Evolutionary conservation across 1,139 yeast genomes (phyloP), one percentile per base, ranked within the genome.

Genomic region (Yamadazyma conglobata): DNA sequence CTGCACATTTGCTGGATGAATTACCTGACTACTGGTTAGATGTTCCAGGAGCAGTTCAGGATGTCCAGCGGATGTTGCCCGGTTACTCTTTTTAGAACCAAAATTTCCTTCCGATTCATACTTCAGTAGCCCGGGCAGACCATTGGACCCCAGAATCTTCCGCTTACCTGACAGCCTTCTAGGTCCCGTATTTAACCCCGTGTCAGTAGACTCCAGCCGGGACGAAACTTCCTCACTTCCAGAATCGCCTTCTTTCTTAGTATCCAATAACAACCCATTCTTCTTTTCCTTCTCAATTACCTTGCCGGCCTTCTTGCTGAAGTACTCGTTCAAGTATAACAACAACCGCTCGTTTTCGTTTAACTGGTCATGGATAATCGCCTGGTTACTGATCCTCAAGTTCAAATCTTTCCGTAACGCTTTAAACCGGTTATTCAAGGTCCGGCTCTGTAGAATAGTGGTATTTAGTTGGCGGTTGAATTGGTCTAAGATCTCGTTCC

Each of bases 371-470:
- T 39, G 43, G 19, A 29, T 22, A 5, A 33, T 20, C 9, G 42
- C 23, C 4, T 35, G 35, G 21, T 47, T 54, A 26, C 36, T 47
- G 9, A 43, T 27, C 20, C 54, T 41, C 22, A 48, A 38, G 28
- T 53, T 53, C 19, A 56, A 39, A 37, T 58, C 56, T 31, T 44
- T 47, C 10, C 52, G 44, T 10, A 58, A 33, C 6, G 35, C 33
- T 28, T 52, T 53, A 37, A 55, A 58, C 17, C 63, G 43, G 27
- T 56, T 58, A 31, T 50, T 56, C 27, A 58, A 44, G 6, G 63
- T 58, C 25, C 63, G 30, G n/a, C 56, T 46, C 35, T 57, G 63
- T 3, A 55, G 35, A 11, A 57, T 50, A 11, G 40, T 43, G 19
- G 55, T 32, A 16, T 47, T 35, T 27, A 44, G 42, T 12, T 37